Conservation (phyloP, 345 rosid genomes). For the Ricinus communis region DNA sequence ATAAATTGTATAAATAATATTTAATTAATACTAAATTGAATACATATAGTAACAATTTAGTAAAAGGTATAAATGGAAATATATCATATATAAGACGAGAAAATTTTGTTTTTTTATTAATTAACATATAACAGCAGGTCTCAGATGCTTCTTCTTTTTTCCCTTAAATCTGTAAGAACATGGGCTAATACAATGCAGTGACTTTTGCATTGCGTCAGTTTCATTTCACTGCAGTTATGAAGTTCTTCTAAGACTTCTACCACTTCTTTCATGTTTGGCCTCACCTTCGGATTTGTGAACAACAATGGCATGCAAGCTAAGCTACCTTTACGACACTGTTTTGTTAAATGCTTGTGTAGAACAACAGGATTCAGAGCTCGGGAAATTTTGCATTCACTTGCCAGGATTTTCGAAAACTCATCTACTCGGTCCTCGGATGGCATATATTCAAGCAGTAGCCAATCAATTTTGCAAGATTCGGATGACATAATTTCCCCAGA, state of each 20-base stretch:
- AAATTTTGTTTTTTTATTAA: too few relatives aligned
- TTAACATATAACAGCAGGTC: too few relatives aligned
- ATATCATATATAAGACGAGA: too few relatives aligned
- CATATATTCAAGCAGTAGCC: constrained; percentile 32
- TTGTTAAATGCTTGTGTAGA: constrained; percentile 18
- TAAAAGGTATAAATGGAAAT: too few relatives aligned
- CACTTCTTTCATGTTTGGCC: constrained; percentile 20
- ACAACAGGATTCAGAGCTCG: constrained; percentile 19
- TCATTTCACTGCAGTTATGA: too few relatives aligned
- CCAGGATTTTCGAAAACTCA: constrained; percentile 21
- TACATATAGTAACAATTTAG: too few relatives aligned
- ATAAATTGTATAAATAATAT: too few relatives aligned
- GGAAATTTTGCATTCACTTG: constrained; percentile 12
- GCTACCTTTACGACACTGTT: constrained; percentile 6
- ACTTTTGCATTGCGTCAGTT: too few relatives aligned
- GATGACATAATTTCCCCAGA: constrained; percentile 27
- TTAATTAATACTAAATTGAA: too few relatives aligned
- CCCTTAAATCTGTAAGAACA: too few relatives aligned
- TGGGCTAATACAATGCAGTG: too few relatives aligned
- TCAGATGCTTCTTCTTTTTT: too few relatives aligned
- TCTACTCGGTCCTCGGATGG: constrained; percentile 22
- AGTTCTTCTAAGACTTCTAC: constrained; percentile 19
- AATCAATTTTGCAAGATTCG: constrained; percentile 32
- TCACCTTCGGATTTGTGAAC: constrained; percentile 6
- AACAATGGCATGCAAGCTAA: constrained; percentile 19